A percentile compares a stretch with the other conserved stretches of the same genome.
Conservation (phyloP, 805 yeast species). For the Clavispora fructus region DNA sequence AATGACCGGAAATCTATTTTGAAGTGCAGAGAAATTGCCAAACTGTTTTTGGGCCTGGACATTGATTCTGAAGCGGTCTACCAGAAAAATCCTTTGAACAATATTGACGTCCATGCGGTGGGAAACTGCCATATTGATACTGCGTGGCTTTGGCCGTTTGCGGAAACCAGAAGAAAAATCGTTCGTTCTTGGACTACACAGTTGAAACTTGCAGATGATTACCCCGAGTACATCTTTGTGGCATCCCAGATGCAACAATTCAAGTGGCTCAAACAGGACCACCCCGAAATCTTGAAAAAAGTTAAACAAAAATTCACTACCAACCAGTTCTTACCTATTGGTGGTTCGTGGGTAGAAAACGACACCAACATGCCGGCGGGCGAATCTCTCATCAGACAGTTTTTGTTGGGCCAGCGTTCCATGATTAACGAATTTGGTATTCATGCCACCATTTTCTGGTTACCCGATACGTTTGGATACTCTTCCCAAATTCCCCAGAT, state of each 20-base stretch:
- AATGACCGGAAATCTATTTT: slow-evolving; percentile 51
- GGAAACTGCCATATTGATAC: slow-evolving; percentile 98
- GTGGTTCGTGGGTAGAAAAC: slow-evolving; percentile 98
- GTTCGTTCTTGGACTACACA: slow-evolving; percentile 96
- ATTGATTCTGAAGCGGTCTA: slow-evolving; percentile 60
- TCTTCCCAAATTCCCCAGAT: slow-evolving; percentile 93
- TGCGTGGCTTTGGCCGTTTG: slow-evolving; percentile 99
- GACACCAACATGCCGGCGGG: slow-evolving; percentile 96
- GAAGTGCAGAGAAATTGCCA: slow-evolving; percentile 63
- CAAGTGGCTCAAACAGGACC: slow-evolving; percentile 83
- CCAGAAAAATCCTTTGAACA: slow-evolving; percentile 28
- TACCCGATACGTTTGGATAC: slow-evolving; percentile 97
- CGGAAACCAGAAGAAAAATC: slow-evolving; percentile 87
- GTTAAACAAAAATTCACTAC: slow-evolving; percentile 61
- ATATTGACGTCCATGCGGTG: slow-evolving; percentile 67
- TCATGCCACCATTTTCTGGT: slow-evolving; percentile 78
- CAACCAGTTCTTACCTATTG: slow-evolving; percentile 82
- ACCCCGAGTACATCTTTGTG: slow-evolving; percentile 90
- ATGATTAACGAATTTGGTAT: slow-evolving; percentile 74
- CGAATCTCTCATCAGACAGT: slow-evolving; percentile 84
- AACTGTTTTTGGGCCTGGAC: slow-evolving; percentile 57
- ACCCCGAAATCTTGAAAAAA: slow-evolving; percentile 69
- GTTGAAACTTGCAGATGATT: slow-evolving; percentile 72
- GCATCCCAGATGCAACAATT: slow-evolving; percentile 97
- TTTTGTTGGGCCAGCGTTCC: slow-evolving; percentile 84